Percentiles rank a stretch among this genome's conserved stretches.
Conservation (phyloP, 495 filamentous ascomycete species). For the Xylaria cubensis region DNA sequence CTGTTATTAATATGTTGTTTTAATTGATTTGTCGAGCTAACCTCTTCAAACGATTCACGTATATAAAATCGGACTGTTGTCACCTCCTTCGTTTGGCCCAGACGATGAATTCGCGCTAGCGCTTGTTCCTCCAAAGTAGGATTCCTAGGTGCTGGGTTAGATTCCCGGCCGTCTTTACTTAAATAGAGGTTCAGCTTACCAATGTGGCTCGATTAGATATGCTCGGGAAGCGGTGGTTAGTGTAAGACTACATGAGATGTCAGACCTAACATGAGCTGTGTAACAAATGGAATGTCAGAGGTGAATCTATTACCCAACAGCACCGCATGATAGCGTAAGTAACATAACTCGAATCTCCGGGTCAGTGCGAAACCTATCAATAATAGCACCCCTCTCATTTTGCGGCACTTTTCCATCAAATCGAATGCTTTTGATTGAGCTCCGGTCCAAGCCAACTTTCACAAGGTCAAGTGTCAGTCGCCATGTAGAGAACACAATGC, state of each 20-base stretch:
- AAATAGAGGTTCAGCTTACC: background rate
- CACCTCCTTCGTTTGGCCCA: background rate
- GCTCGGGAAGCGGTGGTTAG: background rate
- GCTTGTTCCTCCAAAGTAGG: slow-evolving; percentile 4
- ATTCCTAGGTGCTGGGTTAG: background rate
- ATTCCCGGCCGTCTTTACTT: no score
- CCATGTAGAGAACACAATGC: slow-evolving; percentile 12
- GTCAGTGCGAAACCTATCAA: background rate
- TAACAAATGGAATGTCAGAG: no score
- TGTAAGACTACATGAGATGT: background rate
- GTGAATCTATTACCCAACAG: background rate
- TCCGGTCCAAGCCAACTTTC: background rate
- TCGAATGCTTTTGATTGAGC: background rate
- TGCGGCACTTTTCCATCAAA: slow-evolving; percentile 15
- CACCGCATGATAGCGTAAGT: slow-evolving; percentile 1
- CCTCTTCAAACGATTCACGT: background rate
- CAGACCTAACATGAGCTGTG: background rate
- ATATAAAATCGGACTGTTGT: background rate
- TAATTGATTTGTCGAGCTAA: background rate
- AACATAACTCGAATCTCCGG: background rate
- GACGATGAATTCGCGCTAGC: slow-evolving; percentile 1
- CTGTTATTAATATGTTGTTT: background rate
- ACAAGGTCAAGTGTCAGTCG: slow-evolving; percentile 1
- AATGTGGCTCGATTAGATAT: slow-evolving; percentile 14
- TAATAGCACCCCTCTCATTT: background rate